Conservation (phyloP, 805 yeast genomes). For the Yarrowia sp. region DNA sequence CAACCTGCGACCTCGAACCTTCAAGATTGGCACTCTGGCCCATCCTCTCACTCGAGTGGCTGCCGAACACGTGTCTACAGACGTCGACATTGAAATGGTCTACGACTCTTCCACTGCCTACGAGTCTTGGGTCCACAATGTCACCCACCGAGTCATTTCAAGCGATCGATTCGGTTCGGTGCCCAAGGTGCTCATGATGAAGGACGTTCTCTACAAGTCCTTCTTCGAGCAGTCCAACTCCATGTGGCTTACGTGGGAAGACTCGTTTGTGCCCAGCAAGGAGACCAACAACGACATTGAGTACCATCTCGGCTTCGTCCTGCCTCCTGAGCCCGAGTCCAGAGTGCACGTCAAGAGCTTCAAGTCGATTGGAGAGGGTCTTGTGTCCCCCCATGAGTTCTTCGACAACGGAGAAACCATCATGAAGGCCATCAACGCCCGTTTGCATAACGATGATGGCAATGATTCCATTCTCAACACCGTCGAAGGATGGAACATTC, state of each 20-base stretch:
- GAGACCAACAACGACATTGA: constrained; percentile 19
- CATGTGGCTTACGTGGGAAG: constrained; percentile 34
- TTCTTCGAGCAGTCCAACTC: constrained; percentile 33
- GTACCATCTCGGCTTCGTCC: constrained; percentile 32
- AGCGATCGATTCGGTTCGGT: constrained; percentile 11
- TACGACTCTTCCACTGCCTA: constrained; percentile 29
- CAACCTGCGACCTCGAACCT: constrained; percentile 33
- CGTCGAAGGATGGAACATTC: constrained; percentile 36
- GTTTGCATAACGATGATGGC: constrained; percentile 15
- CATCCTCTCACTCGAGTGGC: constrained; percentile 36
- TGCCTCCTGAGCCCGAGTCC: constrained; percentile 2
- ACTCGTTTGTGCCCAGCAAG: not conserved
- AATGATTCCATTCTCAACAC: constrained; percentile 29
- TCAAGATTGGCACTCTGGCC: constrained; percentile 31
- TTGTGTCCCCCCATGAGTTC: constrained; percentile 21
- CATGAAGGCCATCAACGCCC: constrained; percentile 22
- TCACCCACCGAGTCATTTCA: constrained; percentile 26
- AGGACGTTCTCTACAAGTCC: constrained; percentile 32
- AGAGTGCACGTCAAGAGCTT: constrained; percentile 24
- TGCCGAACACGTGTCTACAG: constrained; percentile 12
- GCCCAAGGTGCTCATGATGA: constrained; percentile 36
- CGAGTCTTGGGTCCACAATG: constrained; percentile 34
- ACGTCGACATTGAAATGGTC: constrained; percentile 17
- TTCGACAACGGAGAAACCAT: constrained; percentile 20
- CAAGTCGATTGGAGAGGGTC: constrained; percentile 29